A percentile compares a stretch with the other conserved stretches of the same genome.
Evolutionary conservation across 345 rosid genomes (phyloP).

Genomic region (Eucalyptus lansdowneana): DNA sequence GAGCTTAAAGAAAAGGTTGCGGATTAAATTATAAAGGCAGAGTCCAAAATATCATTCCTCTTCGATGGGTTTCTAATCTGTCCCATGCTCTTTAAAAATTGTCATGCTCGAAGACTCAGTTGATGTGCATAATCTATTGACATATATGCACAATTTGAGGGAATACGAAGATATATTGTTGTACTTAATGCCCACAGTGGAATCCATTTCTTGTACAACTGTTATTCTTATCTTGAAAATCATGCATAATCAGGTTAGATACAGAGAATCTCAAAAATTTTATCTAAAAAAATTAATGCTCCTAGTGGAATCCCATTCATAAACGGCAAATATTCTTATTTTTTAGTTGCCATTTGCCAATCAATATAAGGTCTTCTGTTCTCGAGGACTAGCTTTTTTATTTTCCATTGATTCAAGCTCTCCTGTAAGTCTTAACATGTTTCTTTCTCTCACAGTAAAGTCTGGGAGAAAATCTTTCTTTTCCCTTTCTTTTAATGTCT

Average conservation of each 20-base stretch:
- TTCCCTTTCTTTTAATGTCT: neutral
- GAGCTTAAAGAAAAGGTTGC: too few species aligned
- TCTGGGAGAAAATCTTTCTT: neutral
- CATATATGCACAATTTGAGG: accelerated
- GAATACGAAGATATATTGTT: neutral
- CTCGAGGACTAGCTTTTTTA: neutral
- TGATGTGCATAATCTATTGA: neutral
- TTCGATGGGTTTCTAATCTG: neutral
- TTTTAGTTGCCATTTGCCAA: too few species aligned
- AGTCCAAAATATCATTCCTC: neutral
- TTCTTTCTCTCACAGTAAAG: neutral
- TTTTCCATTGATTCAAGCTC: neutral
- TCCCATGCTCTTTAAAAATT: neutral
- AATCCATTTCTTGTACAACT: neutral
- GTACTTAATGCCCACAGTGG: neutral
- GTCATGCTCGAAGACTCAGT: neutral
- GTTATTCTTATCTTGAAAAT: neutral
- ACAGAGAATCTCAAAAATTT: neutral
- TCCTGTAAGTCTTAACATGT: neutral
- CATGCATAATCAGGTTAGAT: neutral
- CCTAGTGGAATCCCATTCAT: too few species aligned
- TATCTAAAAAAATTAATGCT: too few species aligned
- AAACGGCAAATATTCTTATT: too few species aligned
- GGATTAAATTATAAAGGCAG: too few species aligned
- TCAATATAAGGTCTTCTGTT: neutral